Base-by-base conservation (phyloP, 2,329 filamentous ascomycete species). In the Metarhizium album region DNA sequence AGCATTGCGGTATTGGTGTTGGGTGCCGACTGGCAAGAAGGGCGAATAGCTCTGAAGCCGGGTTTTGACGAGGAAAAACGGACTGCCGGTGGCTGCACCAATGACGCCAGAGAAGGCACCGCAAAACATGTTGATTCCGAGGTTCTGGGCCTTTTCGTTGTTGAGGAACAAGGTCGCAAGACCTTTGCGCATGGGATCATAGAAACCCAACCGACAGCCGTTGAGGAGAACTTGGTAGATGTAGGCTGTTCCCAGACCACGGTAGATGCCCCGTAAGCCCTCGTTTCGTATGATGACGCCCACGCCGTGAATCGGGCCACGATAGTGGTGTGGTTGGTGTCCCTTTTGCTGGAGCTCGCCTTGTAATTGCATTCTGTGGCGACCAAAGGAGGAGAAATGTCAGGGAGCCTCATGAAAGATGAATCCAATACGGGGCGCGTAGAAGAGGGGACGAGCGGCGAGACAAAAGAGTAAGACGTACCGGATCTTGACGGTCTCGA, bases 401-500 rank as follows among this genome's bases (percentile, higher is more conserved):
- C 22, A 47, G n/a, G 18, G 33, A 8, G 4, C 4, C 16, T 16
- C 0, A 35, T 35, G 33, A 35, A 13, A 16, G 7, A 5, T 35
- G 3, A 35, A n/a, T n/a, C 13, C 7, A 48, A 6, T 13, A 0
- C 11, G 23, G 16, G 20, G 16, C 46, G 33, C 33, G 29, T 42
- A 29, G 46, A 27, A 20, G 7, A 33, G 23, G 33, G 38, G 18
- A 45, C 22, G 14, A 40, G 22, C 14, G 18, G 53, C 58, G 43
- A 55, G 53, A 22, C 47, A 24, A 43, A 24, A 27, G 9, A 27
- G 33, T 18, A n/a, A n/a, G 64, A 59, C 76, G 65, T 75, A 90
- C 86, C 90, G 87, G 66, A 97, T 97, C 80, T 98, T 98, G 67
- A 98, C 90, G 13, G 91, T 97, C 72, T 98, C 93, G 73, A 97